Conservation (phyloP, 2,329 filamentous ascomycete species). For the Fusarium abutilonis region DNA sequence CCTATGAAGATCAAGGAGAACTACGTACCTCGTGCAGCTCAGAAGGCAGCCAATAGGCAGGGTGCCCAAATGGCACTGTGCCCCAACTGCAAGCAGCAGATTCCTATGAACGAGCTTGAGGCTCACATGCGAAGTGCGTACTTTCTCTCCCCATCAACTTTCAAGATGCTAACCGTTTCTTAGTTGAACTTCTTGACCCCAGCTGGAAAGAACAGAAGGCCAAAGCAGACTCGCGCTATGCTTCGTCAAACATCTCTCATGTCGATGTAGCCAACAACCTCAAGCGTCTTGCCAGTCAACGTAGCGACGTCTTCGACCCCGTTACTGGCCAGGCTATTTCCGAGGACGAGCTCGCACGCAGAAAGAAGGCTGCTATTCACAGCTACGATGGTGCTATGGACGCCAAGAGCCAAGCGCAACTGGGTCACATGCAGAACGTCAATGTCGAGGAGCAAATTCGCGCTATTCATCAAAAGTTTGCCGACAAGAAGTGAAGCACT, state of each 20-base stretch:
- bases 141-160: background rate
- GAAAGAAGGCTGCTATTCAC: conserved; percentile 76
- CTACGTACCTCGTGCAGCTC: conserved; percentile 86
- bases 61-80: conserved; percentile 78
- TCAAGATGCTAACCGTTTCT: conserved; percentile 50
- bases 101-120: conserved; percentile 86
- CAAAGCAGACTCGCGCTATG: conserved; percentile 84
- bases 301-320: conserved; percentile 86
- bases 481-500: conserved; percentile 49
- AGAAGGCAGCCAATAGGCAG: conserved; percentile 73
- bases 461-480: conserved; percentile 66
- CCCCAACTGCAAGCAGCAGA: conserved; percentile 91
- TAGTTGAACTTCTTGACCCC: conserved; percentile 90
- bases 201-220: conserved; percentile 96
- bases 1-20: conserved; percentile 93
- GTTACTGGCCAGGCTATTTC: conserved; percentile 73
- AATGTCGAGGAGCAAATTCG: conserved; percentile 90
- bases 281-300: conserved; percentile 90
- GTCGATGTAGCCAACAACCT: conserved; percentile 92
- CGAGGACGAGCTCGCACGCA: conserved; percentile 76
- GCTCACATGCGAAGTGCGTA: conserved; percentile 86
- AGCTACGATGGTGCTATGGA: conserved; percentile 74
- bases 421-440: conserved; percentile 70
- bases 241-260: conserved; percentile 86
- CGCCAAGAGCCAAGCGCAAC: conserved; percentile 63